Percentiles rank a stretch among this genome's conserved stretches.
Conservation (phyloP, 768 basidiomycete genomes). For the Suillus americanus region DNA sequence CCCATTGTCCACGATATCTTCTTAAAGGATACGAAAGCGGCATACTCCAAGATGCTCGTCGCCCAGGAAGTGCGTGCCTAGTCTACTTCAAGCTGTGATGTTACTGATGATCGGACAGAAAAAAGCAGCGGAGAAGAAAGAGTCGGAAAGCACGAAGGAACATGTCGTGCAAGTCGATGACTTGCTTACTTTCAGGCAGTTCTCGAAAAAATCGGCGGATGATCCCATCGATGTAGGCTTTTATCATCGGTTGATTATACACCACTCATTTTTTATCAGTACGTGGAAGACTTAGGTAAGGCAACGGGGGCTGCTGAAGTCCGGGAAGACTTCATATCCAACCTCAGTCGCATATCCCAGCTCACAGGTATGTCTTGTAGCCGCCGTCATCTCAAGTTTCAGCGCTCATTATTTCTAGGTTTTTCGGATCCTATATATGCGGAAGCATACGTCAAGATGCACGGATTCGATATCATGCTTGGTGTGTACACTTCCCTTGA, state of each 20-base stretch:
- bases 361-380: constrained; percentile 65
- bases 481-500: constrained; percentile 42
- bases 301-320: constrained; percentile 85
- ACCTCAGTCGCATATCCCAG: constrained; percentile 89
- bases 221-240: constrained; percentile 69
- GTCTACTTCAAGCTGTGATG: neutral
- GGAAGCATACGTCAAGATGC: constrained; percentile 96
- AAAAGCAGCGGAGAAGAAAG: constrained; percentile 89
- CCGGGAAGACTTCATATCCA: constrained; percentile 92
- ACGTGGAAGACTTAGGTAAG: constrained; percentile 78
- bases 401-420: constrained; percentile 42
- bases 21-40: constrained; percentile 83
- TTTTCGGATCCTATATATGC: constrained; percentile 99
- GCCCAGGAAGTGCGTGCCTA: constrained; percentile 75
- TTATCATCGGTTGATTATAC: neutral
- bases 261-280: constrained; percentile 41
- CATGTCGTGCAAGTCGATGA: constrained; percentile 91
- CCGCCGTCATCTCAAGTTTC: neutral
- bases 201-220: constrained; percentile 86
- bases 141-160: constrained; percentile 66
- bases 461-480: constrained; percentile 94
- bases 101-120: constrained; percentile 47
- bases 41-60: constrained; percentile 93
- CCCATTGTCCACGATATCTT: constrained; percentile 67
- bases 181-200: constrained; percentile 87